Base-by-base conservation (phyloP, 352 stramenopile species). In the Pythium scleroteichum region DNA sequence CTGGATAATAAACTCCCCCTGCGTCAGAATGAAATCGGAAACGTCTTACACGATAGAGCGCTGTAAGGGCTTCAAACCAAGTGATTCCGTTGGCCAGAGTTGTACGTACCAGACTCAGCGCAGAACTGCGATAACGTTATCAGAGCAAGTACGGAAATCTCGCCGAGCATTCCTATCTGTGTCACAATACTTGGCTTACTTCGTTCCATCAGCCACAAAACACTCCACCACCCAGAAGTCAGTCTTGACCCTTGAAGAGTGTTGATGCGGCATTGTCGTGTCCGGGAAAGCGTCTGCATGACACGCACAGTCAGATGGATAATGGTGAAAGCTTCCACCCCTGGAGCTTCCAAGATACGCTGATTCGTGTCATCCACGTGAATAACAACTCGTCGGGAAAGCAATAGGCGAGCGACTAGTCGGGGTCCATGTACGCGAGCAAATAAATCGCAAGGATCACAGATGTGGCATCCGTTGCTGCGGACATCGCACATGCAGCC, bases 401-500 rank as follows among this genome's bases (percentile, higher is more conserved):
- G 24, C 19, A 66, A 24, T 8, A 66, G 49, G 0, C 59, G 49
- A 17, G 44, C 27, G 2, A 67, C 46, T 3, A 50, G 20, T 22
- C 47, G 16, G n/a, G 47, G 46, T 2, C 59, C 59, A 10, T 49
- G 51, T 23, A 40, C 59, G 10, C 41, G 40, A 16, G 26, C 42
- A 14, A 67, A 53, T 4, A 67, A 17, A 47, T 67, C 59, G 19
- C 59, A 61, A 12, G 59, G 51, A 56, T 67, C 59, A 29, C 59
- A 67, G 8, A 4, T 9, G 5, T 16, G 20, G 45, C 59, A 67
- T 24, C 59, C 59, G 48, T 2, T 20, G 7, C 23, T n/a, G n/a
- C 13, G 35, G 2, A 3, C 4, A 14, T 49, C 42, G 16, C 59
- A 67, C 13, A 40, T n/a, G n/a, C 59, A 61, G 16, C 59, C 59